phyloP scores from a whole-genome alignment of 2,329 filamentous ascomycete genomes.

The Colletotrichum brevisporum region DNA sequence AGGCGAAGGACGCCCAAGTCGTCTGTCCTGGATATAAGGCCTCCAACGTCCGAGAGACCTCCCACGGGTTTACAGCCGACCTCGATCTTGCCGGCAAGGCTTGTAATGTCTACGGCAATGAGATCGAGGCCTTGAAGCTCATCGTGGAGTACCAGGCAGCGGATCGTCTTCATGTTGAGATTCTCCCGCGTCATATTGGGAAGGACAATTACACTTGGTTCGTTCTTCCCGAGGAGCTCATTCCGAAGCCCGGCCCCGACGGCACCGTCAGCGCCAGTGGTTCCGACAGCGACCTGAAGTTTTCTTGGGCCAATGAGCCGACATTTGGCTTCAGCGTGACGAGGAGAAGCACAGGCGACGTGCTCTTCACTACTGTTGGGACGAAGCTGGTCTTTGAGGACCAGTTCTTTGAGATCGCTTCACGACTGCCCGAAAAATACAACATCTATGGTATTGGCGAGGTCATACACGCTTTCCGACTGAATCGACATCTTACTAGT shows the following conservation, averaged over 20 bases:
- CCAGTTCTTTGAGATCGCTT: constrained; percentile 82
- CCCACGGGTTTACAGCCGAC: constrained; percentile 75
- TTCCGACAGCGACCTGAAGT: constrained; percentile 64
- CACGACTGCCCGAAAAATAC: constrained; percentile 76
- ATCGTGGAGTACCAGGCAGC: constrained; percentile 77
- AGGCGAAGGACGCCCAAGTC: constrained; percentile 29
- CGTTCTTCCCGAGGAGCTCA: constrained; percentile 73
- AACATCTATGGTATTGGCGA: constrained; percentile 84
- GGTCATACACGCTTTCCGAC: constrained; percentile 77
- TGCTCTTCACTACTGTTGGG: constrained; percentile 77
- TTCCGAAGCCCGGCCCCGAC: constrained; percentile 65
- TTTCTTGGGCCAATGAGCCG: constrained; percentile 66
- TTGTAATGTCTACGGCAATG: constrained; percentile 85
- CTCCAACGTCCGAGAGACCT: constrained; percentile 67
- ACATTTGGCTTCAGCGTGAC: constrained; percentile 79
- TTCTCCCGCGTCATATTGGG: constrained; percentile 75
- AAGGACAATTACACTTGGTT: constrained; percentile 76
- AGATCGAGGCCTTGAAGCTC: constrained; percentile 76
- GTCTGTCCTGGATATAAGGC: constrained; percentile 80
- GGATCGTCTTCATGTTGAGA: constrained; percentile 78
- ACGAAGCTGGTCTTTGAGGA: constrained; percentile 79
- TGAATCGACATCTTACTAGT: constrained; percentile 81
- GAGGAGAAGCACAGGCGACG: constrained; percentile 72
- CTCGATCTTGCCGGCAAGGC: constrained; percentile 77
- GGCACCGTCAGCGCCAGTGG: constrained; percentile 42